Conservation (phyloP, 2,329 filamentous ascomycete genomes). For the Aureobasidium sp. region DNA sequence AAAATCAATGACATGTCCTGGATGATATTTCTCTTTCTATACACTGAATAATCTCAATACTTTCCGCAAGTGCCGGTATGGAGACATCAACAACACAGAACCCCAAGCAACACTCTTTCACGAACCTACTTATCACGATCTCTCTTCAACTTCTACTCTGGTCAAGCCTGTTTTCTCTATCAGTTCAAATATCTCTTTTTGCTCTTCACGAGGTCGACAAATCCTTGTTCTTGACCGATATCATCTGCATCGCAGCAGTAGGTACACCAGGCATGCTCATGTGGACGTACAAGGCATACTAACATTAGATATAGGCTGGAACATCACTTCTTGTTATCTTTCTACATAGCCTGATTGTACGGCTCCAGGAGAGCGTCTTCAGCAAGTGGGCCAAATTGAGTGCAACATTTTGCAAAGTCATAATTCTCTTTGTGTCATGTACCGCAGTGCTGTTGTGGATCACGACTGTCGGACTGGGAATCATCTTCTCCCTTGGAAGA, state of each 20-base stretch:
- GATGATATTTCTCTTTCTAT: neutral
- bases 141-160: constrained; percentile 6
- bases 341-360: neutral
- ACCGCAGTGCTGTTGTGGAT: neutral
- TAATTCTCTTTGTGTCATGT: neutral
- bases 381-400: neutral
- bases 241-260: constrained; percentile 8
- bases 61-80: neutral
- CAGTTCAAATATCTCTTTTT: neutral
- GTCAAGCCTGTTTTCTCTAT: neutral
- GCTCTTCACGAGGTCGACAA: neutral
- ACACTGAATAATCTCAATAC: neutral
- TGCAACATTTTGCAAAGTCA: neutral
- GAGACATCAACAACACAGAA: neutral
- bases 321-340: neutral
- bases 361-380: neutral
- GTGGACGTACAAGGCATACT: neutral
- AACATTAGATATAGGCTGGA: neutral
- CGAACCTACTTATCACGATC: neutral
- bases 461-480: neutral
- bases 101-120: constrained; percentile 4
- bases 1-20: constrained; percentile 3
- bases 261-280: neutral
- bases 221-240: neutral
- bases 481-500: neutral